These are phyloP conservation scores for Penicillium odoratum DNA, from an alignment of 495 filamentous ascomycete species.

Conservation along the genomic window DNA sequence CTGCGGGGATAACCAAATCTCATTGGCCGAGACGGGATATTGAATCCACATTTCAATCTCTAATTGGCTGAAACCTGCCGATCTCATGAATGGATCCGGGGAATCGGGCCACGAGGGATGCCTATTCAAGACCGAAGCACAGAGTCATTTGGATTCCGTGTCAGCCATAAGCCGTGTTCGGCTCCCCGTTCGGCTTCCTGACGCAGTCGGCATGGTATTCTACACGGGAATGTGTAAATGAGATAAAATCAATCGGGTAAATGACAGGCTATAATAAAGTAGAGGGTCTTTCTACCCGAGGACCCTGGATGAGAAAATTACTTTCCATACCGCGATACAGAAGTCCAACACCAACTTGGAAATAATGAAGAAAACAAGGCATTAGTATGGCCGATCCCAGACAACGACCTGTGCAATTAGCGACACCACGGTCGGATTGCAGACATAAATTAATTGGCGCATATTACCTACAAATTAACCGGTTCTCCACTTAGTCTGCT, in stretches of 20 bases:
- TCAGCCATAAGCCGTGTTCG: slow-evolving; percentile 13
- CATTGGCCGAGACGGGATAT: slow-evolving; percentile 12
- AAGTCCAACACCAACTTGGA: not conserved
- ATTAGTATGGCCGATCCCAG: not conserved
- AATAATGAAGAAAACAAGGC: not conserved
- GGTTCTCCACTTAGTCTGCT: not conserved
- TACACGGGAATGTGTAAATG: not conserved
- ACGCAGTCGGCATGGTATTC: not conserved
- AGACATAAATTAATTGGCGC: not conserved
- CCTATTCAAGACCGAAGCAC: slow-evolving; percentile 9
- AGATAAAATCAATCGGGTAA: not conserved
- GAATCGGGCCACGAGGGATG: slow-evolving; percentile 24
- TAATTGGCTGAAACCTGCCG: slow-evolving; percentile 18
- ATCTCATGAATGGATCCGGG: slow-evolving; percentile 26
- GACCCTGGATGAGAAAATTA: not conserved
- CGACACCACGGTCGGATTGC: not conserved
- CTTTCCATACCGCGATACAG: not conserved
- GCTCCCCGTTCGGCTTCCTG: slow-evolving; percentile 8
- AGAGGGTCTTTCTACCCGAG: not conserved
- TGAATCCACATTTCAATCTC: not conserved
- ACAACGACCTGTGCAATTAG: not conserved
- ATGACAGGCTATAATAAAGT: not conserved
- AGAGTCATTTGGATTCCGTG: slow-evolving; percentile 10
- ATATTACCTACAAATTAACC: slow-evolving; percentile 13
- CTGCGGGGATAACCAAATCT: not conserved